These are phyloP conservation scores for Lactarius vividus DNA, from an alignment of 768 basidiomycete species.

Conservation along the genomic window DNA sequence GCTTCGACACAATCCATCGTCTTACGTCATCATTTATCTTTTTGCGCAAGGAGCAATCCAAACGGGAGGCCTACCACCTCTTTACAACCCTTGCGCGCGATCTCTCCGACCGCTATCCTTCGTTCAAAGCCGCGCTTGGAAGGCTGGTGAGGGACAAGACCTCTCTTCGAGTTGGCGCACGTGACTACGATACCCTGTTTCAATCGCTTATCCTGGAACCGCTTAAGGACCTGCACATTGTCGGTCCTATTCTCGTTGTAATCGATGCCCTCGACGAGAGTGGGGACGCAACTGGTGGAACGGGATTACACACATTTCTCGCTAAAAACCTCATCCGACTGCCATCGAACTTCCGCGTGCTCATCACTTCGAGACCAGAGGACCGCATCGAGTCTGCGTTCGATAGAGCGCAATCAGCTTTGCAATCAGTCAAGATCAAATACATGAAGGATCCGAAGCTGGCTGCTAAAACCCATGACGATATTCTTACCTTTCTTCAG, in stretches of 20 bases:
- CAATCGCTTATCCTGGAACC: neutral
- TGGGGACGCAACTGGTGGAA: neutral
- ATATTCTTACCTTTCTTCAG: neutral
- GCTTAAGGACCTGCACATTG: neutral
- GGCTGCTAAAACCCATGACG: neutral
- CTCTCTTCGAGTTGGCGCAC: neutral
- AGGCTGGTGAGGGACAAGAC: neutral
- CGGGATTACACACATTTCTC: neutral
- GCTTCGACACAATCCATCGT: neutral
- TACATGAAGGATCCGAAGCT: neutral
- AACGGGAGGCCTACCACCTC: neutral
- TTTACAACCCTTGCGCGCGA: slow-evolving; percentile 1
- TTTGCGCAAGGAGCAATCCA: neutral
- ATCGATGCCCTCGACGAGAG: slow-evolving; percentile 4
- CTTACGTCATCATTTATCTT: neutral
- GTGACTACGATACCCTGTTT: neutral
- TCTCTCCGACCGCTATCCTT: neutral
- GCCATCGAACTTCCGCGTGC: neutral
- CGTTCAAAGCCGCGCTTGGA: neutral
- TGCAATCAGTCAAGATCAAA: neutral
- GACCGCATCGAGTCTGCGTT: neutral
- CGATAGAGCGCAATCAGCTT: no score
- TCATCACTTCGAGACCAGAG: neutral
- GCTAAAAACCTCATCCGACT: neutral
- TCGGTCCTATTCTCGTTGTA: neutral